Conservation (phyloP, 306 rosid genomes). For the Amphicarpaea edgeworthii region DNA sequence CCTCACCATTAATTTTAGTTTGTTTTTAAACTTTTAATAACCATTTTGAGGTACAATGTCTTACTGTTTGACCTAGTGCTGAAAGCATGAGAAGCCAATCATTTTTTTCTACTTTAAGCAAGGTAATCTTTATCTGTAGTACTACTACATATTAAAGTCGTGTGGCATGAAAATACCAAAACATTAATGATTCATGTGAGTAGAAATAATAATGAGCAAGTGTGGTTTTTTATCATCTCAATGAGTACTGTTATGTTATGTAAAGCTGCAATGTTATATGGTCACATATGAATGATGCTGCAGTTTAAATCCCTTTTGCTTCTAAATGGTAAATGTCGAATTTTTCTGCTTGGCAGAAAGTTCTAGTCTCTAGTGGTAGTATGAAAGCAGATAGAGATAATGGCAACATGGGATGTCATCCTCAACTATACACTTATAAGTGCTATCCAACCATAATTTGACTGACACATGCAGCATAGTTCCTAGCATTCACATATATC, state of each 20-base stretch:
- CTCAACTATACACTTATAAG: conserved; percentile 53
- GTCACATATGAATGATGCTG: conserved; percentile 36
- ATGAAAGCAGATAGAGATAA: conserved; percentile 50
- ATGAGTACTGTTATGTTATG: background rate
- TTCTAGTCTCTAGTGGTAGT: conserved; percentile 37
- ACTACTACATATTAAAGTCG: conserved; percentile 14
- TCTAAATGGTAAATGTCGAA: conserved; percentile 20
- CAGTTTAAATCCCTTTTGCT: conserved; percentile 6
- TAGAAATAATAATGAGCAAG: conserved; percentile 43
- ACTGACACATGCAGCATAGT: conserved; percentile 37
- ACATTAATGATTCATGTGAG: conserved; percentile 46
- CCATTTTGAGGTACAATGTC: conserved; percentile 49
- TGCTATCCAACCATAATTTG: conserved; percentile 61
- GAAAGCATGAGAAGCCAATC: conserved; percentile 45
- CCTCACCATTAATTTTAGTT: background rate
- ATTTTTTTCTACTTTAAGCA: conserved; percentile 43
- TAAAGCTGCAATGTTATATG: conserved; percentile 25
- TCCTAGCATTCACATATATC: conserved; percentile 40
- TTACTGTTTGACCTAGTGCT: conserved; percentile 44
- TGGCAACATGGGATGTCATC: conserved; percentile 47
- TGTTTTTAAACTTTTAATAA: too few relatives aligned
- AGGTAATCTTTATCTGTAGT: conserved; percentile 23
- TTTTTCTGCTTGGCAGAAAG: conserved; percentile 25
- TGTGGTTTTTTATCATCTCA: conserved; percentile 33
- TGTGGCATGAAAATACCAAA: conserved; percentile 40